Percentiles rank a stretch among this genome's conserved stretches.
These are phyloP conservation scores for Lignosus rhinocerotis DNA, from an alignment of 1,284 basidiomycete species.

Conservation along the genomic window DNA sequence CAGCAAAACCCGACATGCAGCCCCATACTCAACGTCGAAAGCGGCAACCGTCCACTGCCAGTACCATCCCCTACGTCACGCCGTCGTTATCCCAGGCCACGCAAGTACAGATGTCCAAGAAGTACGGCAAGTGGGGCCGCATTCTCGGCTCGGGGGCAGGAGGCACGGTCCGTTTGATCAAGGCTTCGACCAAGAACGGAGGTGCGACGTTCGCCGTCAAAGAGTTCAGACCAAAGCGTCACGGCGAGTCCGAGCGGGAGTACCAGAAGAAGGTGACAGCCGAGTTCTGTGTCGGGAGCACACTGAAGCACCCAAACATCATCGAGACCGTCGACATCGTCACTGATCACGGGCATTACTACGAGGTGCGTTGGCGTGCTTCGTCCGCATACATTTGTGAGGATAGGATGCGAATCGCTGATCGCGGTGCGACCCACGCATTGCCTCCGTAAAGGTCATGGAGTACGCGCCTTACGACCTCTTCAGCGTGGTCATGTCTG, in stretches of 20 bases:
- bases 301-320: slow-evolving; percentile 94
- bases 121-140: slow-evolving; percentile 99
- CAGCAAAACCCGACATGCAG: slow-evolving; percentile 18
- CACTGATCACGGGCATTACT: slow-evolving; percentile 96
- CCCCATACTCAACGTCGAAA: slow-evolving; percentile 10
- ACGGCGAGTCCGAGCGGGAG: slow-evolving; percentile 91
- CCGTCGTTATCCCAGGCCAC: slow-evolving; percentile 71
- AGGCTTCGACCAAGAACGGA: slow-evolving; percentile 78
- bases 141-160: slow-evolving; percentile 96
- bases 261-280: slow-evolving; percentile 99
- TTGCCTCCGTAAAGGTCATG: slow-evolving; percentile 74
- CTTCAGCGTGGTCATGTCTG: slow-evolving; percentile 99
- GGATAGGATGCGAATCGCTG: slow-evolving; percentile 5
- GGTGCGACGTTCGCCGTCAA: slow-evolving; percentile 93
- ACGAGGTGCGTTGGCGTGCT: slow-evolving; percentile 68
- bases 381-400: background rate
- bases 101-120: slow-evolving; percentile 92
- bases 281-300: slow-evolving; percentile 97
- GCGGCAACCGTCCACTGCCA: slow-evolving; percentile 7
- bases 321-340: slow-evolving; percentile 99
- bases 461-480: slow-evolving; percentile 99
- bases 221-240: slow-evolving; percentile 89
- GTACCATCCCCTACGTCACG: slow-evolving; percentile 24
- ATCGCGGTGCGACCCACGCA: slow-evolving; percentile 18
- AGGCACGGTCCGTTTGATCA: slow-evolving; percentile 96